phyloP scores from a whole-genome alignment of 768 basidiomycete species.

The Flagelloscypha sp. region DNA sequence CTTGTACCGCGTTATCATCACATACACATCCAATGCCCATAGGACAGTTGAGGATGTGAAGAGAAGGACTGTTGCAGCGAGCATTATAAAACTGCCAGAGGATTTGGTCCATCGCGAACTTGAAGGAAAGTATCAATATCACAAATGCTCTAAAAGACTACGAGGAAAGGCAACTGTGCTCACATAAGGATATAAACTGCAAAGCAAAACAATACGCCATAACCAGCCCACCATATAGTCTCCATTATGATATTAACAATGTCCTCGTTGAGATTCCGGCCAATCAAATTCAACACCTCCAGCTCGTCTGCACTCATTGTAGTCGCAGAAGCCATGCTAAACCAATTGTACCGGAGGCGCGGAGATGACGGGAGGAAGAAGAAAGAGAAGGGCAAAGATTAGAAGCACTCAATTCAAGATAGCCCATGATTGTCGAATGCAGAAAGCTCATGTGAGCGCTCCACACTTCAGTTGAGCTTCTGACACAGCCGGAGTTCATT shows the following conservation, averaged over 20 bases:
- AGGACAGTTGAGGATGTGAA: slow-evolving; percentile 1
- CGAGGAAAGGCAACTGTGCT: background rate
- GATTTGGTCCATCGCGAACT: too few relatives aligned
- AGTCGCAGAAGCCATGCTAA: too few relatives aligned
- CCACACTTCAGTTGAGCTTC: too few relatives aligned
- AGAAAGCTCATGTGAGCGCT: too few relatives aligned
- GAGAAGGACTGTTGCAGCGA: slow-evolving; percentile 1
- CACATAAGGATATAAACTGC: slow-evolving; percentile 2
- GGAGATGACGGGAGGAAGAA: too few relatives aligned
- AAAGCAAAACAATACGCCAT: background rate
- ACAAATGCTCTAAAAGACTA: background rate
- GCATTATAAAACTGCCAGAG: background rate
- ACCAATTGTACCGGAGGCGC: too few relatives aligned
- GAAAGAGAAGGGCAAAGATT: too few relatives aligned
- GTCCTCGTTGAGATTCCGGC: slow-evolving; percentile 1
- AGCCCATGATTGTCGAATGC: too few relatives aligned
- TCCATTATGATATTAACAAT: background rate
- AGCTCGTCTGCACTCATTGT: background rate
- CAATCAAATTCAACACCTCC: background rate
- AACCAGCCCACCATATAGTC: background rate
- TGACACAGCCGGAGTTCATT: too few relatives aligned
- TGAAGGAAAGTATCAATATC: too few relatives aligned
- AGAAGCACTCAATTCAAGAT: too few relatives aligned
- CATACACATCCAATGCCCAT: background rate
- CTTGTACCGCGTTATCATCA: background rate